A percentile compares a stretch with the other conserved stretches of the same genome.
Evolutionary conservation across 1,284 basidiomycete genomes (phyloP).

Genomic region (Gymnopus androsaceus): DNA sequence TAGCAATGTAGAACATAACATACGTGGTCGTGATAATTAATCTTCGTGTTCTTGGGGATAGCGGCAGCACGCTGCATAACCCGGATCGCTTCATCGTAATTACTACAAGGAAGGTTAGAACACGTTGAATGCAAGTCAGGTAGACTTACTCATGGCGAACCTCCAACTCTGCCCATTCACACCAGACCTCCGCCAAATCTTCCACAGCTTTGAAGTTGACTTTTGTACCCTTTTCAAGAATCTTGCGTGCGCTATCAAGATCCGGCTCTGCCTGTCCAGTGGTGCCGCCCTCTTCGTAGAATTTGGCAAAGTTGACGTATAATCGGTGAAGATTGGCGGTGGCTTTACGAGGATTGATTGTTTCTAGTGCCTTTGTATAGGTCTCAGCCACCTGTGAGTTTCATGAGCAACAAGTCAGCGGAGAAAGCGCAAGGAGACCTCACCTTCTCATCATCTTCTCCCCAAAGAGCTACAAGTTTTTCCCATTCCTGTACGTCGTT

Average conservation of each 20-base stretch:
- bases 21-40: slow-evolving; percentile 96
- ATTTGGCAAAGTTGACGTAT: slow-evolving; percentile 95
- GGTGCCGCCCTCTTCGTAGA: slow-evolving; percentile 94
- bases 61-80: slow-evolving; percentile 96
- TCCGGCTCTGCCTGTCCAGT: slow-evolving; percentile 79
- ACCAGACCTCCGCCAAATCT: slow-evolving; percentile 98
- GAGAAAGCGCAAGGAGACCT: slow-evolving; percentile 15
- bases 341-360: slow-evolving; percentile 87
- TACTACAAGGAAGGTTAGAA: slow-evolving; percentile 49
- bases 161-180: slow-evolving; percentile 99
- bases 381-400: slow-evolving; percentile 80
- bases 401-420: slow-evolving; percentile 3
- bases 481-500: slow-evolving; percentile 99
- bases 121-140: background rate
- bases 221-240: slow-evolving; percentile 90
- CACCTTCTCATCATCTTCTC: slow-evolving; percentile 92
- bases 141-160: slow-evolving; percentile 85
- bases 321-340: slow-evolving; percentile 90
- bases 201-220: slow-evolving; percentile 95
- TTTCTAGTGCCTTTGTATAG: slow-evolving; percentile 88
- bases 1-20: slow-evolving; percentile 29
- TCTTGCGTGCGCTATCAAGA: slow-evolving; percentile 84
- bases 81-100: slow-evolving; percentile 93
- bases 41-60: slow-evolving; percentile 85
- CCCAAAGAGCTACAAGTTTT: slow-evolving; percentile 93